Evolutionary conservation across 768 basidiomycete genomes (phyloP), one percentile per base, ranked within the genome.

Genomic region (Dioszegia hungarica): DNA sequence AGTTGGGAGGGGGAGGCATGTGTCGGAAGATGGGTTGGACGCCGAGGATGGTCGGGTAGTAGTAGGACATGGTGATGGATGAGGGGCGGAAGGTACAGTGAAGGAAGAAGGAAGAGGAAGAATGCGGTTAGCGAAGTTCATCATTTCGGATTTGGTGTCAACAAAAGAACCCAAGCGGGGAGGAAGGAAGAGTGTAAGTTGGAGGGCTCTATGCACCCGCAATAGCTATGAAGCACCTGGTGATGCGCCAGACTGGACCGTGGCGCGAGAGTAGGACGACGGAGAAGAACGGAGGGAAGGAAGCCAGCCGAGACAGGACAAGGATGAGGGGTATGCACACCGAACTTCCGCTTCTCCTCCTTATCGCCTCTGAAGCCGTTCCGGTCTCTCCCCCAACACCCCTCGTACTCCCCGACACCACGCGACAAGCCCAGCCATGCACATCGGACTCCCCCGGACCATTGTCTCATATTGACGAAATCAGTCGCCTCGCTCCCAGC

Each of bases 401-500:
- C 8, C 25, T 25, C 27, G 14, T 29, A 4, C 43, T 8, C 43
- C 25, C 43, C 4, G 19, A 28, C 37, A 50, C 19, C n/a, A n/a
- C n/a, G n/a, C n/a, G n/a, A n/a, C n/a, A n/a, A n/a, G n/a, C n/a
- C n/a, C n/a, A n/a, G n/a, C n/a, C n/a, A n/a, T 28, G n/a, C 34
- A 10, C 19, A 36, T 37, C 49, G 37, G 33, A 31, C 5, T 9
- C 14, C 12, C 20, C 49, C 34, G 34, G 37, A 37, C 25, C 33
- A 36, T 20, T 14, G 31, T 36, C 33, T 25, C 36, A 50, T 14
- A 4, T n/a, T 17, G 11, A n/a, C 19, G 37, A 50, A 50, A 50
- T 50, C 49, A 50, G 49, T 50, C 49, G 49, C 49, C 49, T 50
- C 49, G 10, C 20, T 6, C 43, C 20, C 5, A 5, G 43, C 43